Percentiles rank a stretch among this genome's conserved stretches.
phyloP scores from a whole-genome alignment of 257 asterid species.

The Lavandula angustifolia region DNA sequence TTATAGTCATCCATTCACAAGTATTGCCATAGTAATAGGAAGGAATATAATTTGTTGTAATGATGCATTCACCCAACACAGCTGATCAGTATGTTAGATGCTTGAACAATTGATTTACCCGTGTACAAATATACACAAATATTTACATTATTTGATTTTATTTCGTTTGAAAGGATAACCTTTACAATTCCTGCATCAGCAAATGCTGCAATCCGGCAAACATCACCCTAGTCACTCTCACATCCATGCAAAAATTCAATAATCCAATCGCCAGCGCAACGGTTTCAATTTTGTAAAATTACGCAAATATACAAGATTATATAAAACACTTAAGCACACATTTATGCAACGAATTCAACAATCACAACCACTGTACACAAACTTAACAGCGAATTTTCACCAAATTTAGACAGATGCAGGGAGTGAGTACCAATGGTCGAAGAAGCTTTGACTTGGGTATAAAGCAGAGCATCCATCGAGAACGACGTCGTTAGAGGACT shows the following conservation, averaged over 20 bases:
- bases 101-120: too few species aligned
- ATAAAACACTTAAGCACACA: background rate
- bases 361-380: background rate
- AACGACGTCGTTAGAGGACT: slow-evolving; percentile 31
- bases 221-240: slow-evolving; percentile 14
- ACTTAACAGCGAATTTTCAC: background rate
- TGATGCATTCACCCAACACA: too few species aligned
- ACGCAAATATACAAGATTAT: slow-evolving; percentile 1
- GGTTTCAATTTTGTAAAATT: background rate
- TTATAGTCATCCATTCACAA: too few species aligned
- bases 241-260: slow-evolving; percentile 11
- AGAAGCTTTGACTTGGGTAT: slow-evolving; percentile 36
- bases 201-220: background rate
- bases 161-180: too few species aligned
- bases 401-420: background rate
- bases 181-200: too few species aligned
- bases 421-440: slow-evolving; percentile 36
- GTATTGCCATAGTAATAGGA: too few species aligned
- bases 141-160: too few species aligned
- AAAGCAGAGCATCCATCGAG: slow-evolving; percentile 28
- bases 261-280: slow-evolving; percentile 10
- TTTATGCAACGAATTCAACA: background rate
- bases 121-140: too few species aligned
- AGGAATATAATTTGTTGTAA: too few species aligned
- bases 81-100: too few species aligned